Evolutionary conservation across 495 filamentous ascomycete species (phyloP), one percentile per base, ranked within the genome.

Genomic region (Neurospora sp.): DNA sequence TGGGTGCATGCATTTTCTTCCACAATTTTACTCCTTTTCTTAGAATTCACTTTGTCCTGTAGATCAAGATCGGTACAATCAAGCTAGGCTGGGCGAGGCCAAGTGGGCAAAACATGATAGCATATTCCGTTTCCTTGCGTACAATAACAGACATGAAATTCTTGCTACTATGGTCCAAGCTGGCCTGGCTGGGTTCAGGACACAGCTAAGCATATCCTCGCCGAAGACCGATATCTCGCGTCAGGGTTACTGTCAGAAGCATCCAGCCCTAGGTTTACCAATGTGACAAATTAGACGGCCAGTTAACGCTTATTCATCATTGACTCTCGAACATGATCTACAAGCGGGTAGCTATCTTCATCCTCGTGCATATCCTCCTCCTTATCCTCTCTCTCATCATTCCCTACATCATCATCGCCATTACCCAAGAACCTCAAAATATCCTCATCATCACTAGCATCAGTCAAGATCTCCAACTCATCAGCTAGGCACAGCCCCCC

Each of bases 401-500:
- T 1, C 4, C 10, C n/a, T 5, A 20, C 48, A 59, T 31, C 22
- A 61, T 16, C 22, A 31, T 59, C 48, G 0, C 6, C 5, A 14
- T 61, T 22, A 31, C 53, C 53, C 22, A 61, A 7, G 0, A 61
- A 31, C 22, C 22, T 16, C 53, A 31, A 31, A 31, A 61, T 61
- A 31, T 61, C 53, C 53, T 61, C 53, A 27, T 31, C 53, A 31
- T 61, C 53, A 31, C 22, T 12, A 22, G 46, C 20, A 53, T 22
- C 20, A 27, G 0, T 31, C 22, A 31, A 7, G 1, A 31, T 2
- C 5, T 27, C 27, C 53, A 61, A 27, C 11, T 61, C 53, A 31
- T 61, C 53, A 27, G 53, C 53, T 22, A 61, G n/a, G 1, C 0
- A 5, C 10, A 0, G 46, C 10, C 92, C 89, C 12, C 97, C 86